Percentiles rank a stretch among this genome's conserved stretches.
Evolutionary conservation across 352 stramenopile species (phyloP).

Genomic region (Globisporangium heterothallicum): DNA sequence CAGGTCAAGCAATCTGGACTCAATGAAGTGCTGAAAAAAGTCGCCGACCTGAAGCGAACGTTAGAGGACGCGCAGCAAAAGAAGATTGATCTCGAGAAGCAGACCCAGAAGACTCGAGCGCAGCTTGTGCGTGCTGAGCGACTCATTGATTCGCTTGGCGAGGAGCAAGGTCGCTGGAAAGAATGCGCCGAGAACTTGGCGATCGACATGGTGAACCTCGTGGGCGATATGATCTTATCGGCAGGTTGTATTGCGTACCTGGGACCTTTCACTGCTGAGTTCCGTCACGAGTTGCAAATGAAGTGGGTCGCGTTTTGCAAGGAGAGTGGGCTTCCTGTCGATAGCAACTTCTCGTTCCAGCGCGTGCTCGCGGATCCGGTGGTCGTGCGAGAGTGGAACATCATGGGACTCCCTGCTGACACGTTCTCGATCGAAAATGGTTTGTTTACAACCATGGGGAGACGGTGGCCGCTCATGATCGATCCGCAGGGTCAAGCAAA

Average conservation of each 20-base stretch:
- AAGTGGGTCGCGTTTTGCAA: conserved; percentile 86
- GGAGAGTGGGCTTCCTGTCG: conserved; percentile 74
- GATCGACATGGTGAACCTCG: conserved; percentile 86
- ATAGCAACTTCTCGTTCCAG: conserved; percentile 82
- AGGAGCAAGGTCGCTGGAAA: conserved; percentile 90
- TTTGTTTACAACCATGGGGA: conserved; percentile 86
- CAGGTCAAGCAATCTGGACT: conserved; percentile 85
- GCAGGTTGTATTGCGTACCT: conserved; percentile 92
- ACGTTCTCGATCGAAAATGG: conserved; percentile 93
- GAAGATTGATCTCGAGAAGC: conserved; percentile 88
- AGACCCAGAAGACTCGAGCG: conserved; percentile 81
- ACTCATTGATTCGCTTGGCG: conserved; percentile 86
- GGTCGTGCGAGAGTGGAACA: conserved; percentile 89
- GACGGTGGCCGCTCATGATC: conserved; percentile 93
- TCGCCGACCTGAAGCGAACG: conserved; percentile 85
- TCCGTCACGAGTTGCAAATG: conserved; percentile 70
- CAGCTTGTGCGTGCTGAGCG: conserved; percentile 88
- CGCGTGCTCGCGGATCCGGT: conserved; percentile 81
- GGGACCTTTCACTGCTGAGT: conserved; percentile 88
- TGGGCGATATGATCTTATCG: conserved; percentile 91
- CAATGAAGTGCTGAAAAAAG: conserved; percentile 72
- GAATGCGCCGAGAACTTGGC: conserved; percentile 69
- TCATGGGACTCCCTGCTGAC: conserved; percentile 89
- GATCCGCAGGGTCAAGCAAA: conserved; percentile 93
- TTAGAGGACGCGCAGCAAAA: conserved; percentile 88